These are phyloP conservation scores for Stemphylium beticola DNA, from an alignment of 2,329 filamentous ascomycete genomes.

Conservation along the genomic window DNA sequence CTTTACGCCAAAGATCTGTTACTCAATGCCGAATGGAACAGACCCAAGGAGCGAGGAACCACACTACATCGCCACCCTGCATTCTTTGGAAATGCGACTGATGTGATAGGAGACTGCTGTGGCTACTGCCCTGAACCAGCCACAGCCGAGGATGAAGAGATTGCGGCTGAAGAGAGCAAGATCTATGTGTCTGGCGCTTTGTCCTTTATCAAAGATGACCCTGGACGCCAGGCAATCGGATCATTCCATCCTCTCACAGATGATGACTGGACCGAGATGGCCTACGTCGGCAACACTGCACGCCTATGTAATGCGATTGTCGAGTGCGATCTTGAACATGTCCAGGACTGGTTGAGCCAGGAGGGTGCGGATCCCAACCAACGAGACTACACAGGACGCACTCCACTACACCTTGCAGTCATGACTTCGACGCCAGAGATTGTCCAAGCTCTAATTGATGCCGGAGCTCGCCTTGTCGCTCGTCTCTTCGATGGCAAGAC, in stretches of 20 bases:
- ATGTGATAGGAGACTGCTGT: conserved; percentile 82
- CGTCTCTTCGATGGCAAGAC: conserved; percentile 81
- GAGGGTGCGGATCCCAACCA: conserved; percentile 73
- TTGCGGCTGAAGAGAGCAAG: conserved; percentile 74
- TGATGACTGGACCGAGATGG: conserved; percentile 90
- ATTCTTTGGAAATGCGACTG: conserved; percentile 75
- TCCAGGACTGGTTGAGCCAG: conserved; percentile 71
- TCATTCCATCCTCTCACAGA: conserved; percentile 82
- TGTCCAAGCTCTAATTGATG: conserved; percentile 73
- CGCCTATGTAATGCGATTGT: conserved; percentile 82
- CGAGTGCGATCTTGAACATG: conserved; percentile 71
- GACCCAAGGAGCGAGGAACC: conserved; percentile 73
- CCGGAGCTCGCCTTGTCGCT: conserved; percentile 74
- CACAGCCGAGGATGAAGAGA: conserved; percentile 73
- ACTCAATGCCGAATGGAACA: conserved; percentile 85
- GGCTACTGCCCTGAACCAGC: conserved; percentile 74
- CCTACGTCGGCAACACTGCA: conserved; percentile 81
- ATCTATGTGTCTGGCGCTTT: conserved; percentile 77
- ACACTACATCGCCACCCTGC: conserved; percentile 83
- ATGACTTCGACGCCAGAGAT: conserved; percentile 72
- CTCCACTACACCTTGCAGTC: conserved; percentile 78
- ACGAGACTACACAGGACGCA: conserved; percentile 67
- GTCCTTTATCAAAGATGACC: conserved; percentile 78
- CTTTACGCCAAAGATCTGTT: conserved; percentile 82
- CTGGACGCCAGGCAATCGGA: conserved; percentile 75